Percentiles rank a stretch among this genome's conserved stretches.
phyloP scores from a whole-genome alignment of 306 rosid species.

The peach (Prunus persica) region DNA sequence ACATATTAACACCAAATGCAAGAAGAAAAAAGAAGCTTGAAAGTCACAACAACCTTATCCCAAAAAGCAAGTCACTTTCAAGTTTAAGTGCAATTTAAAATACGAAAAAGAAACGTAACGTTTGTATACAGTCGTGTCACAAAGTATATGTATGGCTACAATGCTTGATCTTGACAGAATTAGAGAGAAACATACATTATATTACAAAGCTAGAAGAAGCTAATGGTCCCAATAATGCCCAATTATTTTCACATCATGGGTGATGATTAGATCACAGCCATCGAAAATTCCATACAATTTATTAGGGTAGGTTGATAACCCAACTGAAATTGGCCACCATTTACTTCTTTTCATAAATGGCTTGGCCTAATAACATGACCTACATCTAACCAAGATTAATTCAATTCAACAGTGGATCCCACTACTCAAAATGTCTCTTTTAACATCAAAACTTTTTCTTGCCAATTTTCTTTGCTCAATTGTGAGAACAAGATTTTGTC shows the following conservation, averaged over 20 bases:
- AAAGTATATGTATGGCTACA: not conserved
- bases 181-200: conserved; percentile 19
- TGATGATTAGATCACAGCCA: conserved; percentile 31
- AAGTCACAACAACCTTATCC: conserved; percentile 34
- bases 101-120: conserved; percentile 34
- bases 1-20: not conserved
- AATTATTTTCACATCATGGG: not conserved
- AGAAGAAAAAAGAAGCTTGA: not conserved
- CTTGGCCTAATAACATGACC: conserved; percentile 56
- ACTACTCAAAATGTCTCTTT: conserved; percentile 21
- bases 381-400: conserved; percentile 31
- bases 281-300: conserved; percentile 51
- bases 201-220: not conserved
- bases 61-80: conserved; percentile 34
- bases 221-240: conserved; percentile 32
- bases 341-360: conserved; percentile 77
- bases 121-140: conserved; percentile 18
- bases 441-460: not conserved
- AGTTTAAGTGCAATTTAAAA: conserved; percentile 31
- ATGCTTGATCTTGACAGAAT: conserved; percentile 19
- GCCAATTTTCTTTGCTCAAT: conserved; percentile 19
- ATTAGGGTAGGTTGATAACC: conserved; percentile 70
- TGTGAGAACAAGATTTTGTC: conserved; percentile 36
- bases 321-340: conserved; percentile 65
- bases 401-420: conserved; percentile 66